phyloP scores from a whole-genome alignment of 2,329 filamentous ascomycete species.

The Paraconiothyrium sp. region DNA sequence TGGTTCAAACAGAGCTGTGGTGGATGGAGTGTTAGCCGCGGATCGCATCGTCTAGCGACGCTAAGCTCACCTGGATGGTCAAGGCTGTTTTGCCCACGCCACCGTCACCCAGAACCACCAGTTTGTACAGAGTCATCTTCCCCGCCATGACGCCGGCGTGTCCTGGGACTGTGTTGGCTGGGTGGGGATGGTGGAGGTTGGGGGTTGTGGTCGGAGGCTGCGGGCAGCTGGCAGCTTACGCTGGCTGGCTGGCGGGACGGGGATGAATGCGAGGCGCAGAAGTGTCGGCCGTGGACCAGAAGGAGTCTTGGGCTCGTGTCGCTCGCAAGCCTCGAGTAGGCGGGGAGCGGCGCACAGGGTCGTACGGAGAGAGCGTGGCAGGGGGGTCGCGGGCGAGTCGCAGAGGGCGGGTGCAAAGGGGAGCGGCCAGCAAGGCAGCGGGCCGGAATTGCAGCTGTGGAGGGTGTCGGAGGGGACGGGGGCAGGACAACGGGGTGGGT shows the following conservation, averaged over 20 bases:
- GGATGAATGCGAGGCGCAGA: constrained; percentile 1
- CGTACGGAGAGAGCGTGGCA: constrained; percentile 2
- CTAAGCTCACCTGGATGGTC: constrained; percentile 79
- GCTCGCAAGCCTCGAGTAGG: constrained; percentile 26
- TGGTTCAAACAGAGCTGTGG: constrained; percentile 90
- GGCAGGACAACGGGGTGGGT: background rate
- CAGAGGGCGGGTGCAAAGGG: background rate
- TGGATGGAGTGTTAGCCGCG: constrained; percentile 25
- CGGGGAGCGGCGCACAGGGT: constrained; percentile 21
- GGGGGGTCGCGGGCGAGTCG: background rate
- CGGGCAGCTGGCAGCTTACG: constrained; percentile 16
- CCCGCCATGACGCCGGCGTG: constrained; percentile 72
- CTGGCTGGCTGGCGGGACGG: constrained; percentile 14
- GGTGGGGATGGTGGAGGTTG: constrained; percentile 9
- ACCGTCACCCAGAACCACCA: constrained; percentile 94
- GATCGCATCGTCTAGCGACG: constrained; percentile 58
- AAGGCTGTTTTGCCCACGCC: constrained; percentile 94
- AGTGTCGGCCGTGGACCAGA: constrained; percentile 9
- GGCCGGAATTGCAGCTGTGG: background rate
- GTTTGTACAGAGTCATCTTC: constrained; percentile 94
- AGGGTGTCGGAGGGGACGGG: background rate
- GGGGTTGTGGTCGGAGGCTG: constrained; percentile 5
- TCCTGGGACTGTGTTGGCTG: background rate
- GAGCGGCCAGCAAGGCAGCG: background rate
- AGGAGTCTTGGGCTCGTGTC: constrained; percentile 34